A percentile compares a stretch with the other conserved stretches of the same genome.
Conservation (phyloP, 257 asterid species). For the Solanum habrochaites region DNA sequence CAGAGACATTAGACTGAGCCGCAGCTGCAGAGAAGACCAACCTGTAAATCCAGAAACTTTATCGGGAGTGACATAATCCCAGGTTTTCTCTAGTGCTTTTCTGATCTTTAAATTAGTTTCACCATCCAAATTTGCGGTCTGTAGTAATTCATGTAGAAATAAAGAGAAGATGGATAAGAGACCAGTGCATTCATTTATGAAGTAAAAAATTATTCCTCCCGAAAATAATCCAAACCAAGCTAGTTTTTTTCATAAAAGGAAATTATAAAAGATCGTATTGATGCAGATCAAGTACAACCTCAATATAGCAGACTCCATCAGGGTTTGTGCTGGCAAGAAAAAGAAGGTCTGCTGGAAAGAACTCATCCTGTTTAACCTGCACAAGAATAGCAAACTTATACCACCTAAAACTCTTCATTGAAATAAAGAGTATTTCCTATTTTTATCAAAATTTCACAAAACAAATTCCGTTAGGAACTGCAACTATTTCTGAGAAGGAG, state of each 20-base stretch:
- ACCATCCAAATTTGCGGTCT: slow-evolving; percentile 99
- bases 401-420: neutral
- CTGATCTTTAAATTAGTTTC: slow-evolving; percentile 98
- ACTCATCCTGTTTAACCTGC: slow-evolving; percentile 92
- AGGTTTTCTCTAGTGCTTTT: slow-evolving; percentile 93
- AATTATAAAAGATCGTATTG: slow-evolving; percentile 1
- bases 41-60: slow-evolving; percentile 86
- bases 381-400: slow-evolving; percentile 2
- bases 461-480: neutral
- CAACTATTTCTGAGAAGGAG: neutral
- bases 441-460: neutral
- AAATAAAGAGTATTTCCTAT: neutral
- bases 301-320: slow-evolving; percentile 93
- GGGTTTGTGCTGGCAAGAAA: slow-evolving; percentile 94
- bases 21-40: slow-evolving; percentile 17
- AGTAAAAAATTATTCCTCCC: neutral
- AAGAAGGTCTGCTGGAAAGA: slow-evolving; percentile 91
- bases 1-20: slow-evolving; percentile 3
- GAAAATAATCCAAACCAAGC: neutral
- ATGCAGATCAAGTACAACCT: slow-evolving; percentile 47
- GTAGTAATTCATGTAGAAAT: slow-evolving; percentile 11
- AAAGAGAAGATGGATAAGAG: neutral
- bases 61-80: slow-evolving; percentile 86
- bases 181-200: neutral
- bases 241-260: neutral